Conservation (phyloP, 2,329 filamentous ascomycete genomes). For the Sphaerulina musiva region DNA sequence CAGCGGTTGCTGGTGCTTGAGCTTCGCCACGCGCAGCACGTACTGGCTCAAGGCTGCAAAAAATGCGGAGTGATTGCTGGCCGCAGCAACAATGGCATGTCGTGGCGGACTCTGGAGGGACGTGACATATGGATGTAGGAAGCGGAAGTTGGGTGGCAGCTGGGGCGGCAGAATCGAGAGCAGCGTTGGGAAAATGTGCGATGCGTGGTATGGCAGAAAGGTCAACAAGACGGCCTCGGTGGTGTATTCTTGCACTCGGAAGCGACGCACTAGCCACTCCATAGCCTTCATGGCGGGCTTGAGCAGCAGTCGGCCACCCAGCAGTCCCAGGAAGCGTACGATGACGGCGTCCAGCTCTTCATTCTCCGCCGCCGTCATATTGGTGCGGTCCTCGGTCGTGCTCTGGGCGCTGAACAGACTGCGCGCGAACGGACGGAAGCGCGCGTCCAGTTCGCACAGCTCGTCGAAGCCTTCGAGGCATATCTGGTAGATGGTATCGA, state of each 20-base stretch:
- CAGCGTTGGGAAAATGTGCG: slow-evolving; percentile 75
- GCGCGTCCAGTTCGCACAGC: slow-evolving; percentile 74
- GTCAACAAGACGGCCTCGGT: slow-evolving; percentile 69
- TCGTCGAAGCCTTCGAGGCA: slow-evolving; percentile 88
- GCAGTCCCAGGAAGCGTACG: slow-evolving; percentile 74
- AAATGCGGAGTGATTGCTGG: slow-evolving; percentile 69
- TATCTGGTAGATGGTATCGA: slow-evolving; percentile 78
- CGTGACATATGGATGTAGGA: slow-evolving; percentile 78
- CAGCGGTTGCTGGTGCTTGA: slow-evolving; percentile 66
- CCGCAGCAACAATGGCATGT: slow-evolving; percentile 74
- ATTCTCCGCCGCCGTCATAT: slow-evolving; percentile 78
- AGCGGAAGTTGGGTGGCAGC: slow-evolving; percentile 69
- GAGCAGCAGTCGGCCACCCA: slow-evolving; percentile 68
- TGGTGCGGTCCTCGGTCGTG: slow-evolving; percentile 76
- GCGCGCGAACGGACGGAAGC: slow-evolving; percentile 66
- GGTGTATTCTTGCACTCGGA: slow-evolving; percentile 91
- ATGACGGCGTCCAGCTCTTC: slow-evolving; percentile 69
- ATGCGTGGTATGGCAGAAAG: slow-evolving; percentile 87
- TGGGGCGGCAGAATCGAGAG: slow-evolving; percentile 77
- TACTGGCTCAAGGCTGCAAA: slow-evolving; percentile 71
- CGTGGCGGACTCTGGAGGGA: slow-evolving; percentile 70
- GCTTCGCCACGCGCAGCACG: slow-evolving; percentile 65
- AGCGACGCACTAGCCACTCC: slow-evolving; percentile 90
- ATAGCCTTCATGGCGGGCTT: slow-evolving; percentile 84
- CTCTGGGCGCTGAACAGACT: slow-evolving; percentile 93